Percentiles rank a stretch among this genome's conserved stretches.
These are phyloP conservation scores for Wickerhamiella spandovensis DNA, from an alignment of 805 yeast genomes.

Conservation along the genomic window DNA sequence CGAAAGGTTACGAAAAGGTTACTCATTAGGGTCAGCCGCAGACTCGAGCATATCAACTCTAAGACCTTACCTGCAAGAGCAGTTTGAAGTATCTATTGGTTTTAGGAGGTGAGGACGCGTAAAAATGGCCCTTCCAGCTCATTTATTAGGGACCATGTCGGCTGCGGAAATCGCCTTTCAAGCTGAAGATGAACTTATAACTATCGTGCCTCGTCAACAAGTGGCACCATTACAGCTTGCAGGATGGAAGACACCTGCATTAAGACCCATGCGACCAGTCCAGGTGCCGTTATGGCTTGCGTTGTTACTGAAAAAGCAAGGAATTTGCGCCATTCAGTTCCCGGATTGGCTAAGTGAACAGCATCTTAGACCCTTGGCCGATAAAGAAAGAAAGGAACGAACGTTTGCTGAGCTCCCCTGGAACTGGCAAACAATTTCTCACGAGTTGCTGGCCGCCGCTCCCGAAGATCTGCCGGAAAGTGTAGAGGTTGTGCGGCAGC, in stretches of 20 bases:
- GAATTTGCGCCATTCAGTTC: constrained; percentile 69
- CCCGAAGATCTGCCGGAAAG: constrained; percentile 69
- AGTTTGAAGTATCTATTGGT: too few relatives aligned
- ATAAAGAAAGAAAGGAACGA: constrained; percentile 47
- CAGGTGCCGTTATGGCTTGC: constrained; percentile 84
- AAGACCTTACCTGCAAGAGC: too few relatives aligned
- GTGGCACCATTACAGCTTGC: constrained; percentile 52
- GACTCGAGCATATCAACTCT: too few relatives aligned
- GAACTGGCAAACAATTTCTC: constrained; percentile 79
- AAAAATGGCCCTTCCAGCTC: constrained; percentile 1
- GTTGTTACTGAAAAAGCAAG: constrained; percentile 65
- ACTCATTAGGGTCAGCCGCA: too few relatives aligned
- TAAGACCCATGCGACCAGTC: constrained; percentile 54
- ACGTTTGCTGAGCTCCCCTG: constrained; percentile 57
- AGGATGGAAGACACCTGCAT: constrained; percentile 45
- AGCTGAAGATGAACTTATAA: constrained; percentile 65
- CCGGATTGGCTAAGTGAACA: constrained; percentile 69
- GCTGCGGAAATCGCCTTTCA: constrained; percentile 60
- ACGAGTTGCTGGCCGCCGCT: constrained; percentile 53
- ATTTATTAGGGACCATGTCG: constrained; percentile 2
- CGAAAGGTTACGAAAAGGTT: too few relatives aligned
- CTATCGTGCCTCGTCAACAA: constrained; percentile 66
- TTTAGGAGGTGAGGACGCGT: too few relatives aligned
- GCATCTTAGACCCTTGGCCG: constrained; percentile 42
- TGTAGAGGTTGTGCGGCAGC: constrained; percentile 51